Base-by-base conservation (phyloP, 495 filamentous ascomycete species). In the Arthonia radiata region DNA sequence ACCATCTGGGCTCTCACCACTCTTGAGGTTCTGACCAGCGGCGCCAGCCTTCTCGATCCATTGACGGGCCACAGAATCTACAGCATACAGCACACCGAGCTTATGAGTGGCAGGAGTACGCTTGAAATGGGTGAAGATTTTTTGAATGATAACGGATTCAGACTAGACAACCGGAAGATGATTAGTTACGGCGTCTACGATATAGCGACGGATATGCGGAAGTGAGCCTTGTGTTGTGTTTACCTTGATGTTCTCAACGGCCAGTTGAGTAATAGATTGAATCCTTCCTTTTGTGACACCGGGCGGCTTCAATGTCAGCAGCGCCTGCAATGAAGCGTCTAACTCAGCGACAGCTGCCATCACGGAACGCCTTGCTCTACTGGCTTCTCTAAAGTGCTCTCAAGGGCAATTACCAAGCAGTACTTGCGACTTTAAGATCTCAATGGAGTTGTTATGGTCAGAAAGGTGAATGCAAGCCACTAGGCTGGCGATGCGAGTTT, bases 1-100 rank as follows among this genome's bases (percentile, higher is more conserved):
- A 35, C 86, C 86, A 54, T 90, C 77, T 33, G 64, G 61, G 31
- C 79, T 75, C 41, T 63, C 56, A 38, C 59, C 63, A 44, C 71
- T 75, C 42, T 39, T 29, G 15, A 80, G 58, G 31, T 69, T 56
- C 48, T 94, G 80, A 33, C 77, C 77, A 34, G 71, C 61, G 37
- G 67, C 67, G 49, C 78, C 81, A 35, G 86, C 89, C 48, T 76
- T 72, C 49, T 97, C 82, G 64, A 91, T 66, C 81, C 89, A 97
- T 54, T 82, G 79, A 52, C 86, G 76, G 48, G 80, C 81, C 70
- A 97, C 81, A 62, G 82, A 91, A 64, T 97, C 89, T 89, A 97
- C 78, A 56, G 94, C 81, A 71, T 97, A 97, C 56, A 97, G 71
- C 43, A 93, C 81, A 50, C 86, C 86, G 56, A 97, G 59, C 56